These are phyloP conservation scores for Colletotrichum spinosum DNA, from an alignment of 2,329 filamentous ascomycete species.

Conservation along the genomic window DNA sequence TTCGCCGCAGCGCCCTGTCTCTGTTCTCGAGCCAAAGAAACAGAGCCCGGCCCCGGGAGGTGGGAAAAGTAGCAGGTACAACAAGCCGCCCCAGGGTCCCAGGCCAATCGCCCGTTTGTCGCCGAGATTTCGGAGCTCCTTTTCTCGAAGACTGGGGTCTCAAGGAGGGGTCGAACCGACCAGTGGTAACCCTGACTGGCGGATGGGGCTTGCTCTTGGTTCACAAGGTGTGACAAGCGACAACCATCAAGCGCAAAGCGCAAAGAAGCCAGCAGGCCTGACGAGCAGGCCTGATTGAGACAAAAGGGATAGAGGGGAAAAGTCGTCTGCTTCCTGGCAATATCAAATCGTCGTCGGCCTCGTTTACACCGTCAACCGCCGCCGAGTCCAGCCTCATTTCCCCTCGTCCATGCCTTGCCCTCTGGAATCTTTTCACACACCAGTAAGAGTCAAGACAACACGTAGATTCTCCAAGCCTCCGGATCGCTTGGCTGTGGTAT, in stretches of 20 bases:
- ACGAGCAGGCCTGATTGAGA: neutral
- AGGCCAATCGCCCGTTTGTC: slow-evolving; percentile 30
- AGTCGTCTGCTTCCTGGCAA: slow-evolving; percentile 18
- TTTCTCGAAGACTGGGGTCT: slow-evolving; percentile 8
- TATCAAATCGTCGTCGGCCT: slow-evolving; percentile 21
- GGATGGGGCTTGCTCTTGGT: slow-evolving; percentile 34
- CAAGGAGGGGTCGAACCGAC: slow-evolving; percentile 25
- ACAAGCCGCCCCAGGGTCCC: neutral
- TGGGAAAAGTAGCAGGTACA: slow-evolving; percentile 23
- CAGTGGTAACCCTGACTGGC: slow-evolving; percentile 26
- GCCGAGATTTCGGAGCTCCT: slow-evolving; percentile 36
- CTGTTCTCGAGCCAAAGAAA: neutral
- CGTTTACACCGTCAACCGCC: slow-evolving; percentile 12
- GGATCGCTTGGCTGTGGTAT: slow-evolving; percentile 21
- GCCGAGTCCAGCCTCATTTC: slow-evolving; percentile 7
- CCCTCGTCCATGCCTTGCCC: slow-evolving; percentile 1
- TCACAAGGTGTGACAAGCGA: slow-evolving; percentile 29
- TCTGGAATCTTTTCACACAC: slow-evolving; percentile 14
- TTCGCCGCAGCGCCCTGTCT: slow-evolving; percentile 20
- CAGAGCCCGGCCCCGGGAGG: slow-evolving; percentile 6
- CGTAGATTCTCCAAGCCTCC: slow-evolving; percentile 1
- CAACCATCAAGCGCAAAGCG: slow-evolving; percentile 5
- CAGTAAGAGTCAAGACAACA: neutral
- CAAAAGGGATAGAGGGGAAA: neutral
- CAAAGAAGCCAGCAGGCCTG: neutral